Conservation (phyloP, 345 rosid species). For the Alliaria petiolata region DNA sequence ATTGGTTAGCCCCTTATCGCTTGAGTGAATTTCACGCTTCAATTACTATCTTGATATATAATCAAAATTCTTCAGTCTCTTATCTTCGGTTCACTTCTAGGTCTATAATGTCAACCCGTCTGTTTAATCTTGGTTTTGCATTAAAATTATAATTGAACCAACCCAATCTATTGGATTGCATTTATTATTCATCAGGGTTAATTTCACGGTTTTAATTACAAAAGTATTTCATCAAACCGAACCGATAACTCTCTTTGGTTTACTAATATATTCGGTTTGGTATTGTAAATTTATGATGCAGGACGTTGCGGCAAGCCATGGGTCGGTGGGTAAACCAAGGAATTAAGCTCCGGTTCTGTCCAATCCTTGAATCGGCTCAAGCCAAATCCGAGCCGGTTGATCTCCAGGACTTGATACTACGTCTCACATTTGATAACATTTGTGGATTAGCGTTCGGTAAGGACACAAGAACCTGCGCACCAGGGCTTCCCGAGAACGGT, state of each 20-base stretch:
- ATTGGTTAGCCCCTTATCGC: no score
- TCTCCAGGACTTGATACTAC: conserved; percentile 79
- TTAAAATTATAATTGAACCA: neutral
- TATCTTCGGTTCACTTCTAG: neutral
- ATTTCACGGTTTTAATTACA: no score
- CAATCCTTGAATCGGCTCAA: conserved; percentile 66
- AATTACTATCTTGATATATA: neutral
- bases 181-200: neutral
- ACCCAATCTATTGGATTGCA: neutral
- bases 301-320: conserved; percentile 96
- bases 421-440: conserved; percentile 93
- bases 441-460: conserved; percentile 93
- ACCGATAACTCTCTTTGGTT: neutral
- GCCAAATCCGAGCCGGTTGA: conserved; percentile 50
- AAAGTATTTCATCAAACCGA: neutral
- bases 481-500: conserved; percentile 63
- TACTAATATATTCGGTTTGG: neutral
- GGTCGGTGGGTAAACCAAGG: conserved; percentile 85
- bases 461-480: conserved; percentile 81
- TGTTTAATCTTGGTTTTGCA: neutral
- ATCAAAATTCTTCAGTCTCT: neutral
- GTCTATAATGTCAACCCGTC: neutral
- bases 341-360: conserved; percentile 71
- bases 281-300: neutral
- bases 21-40: neutral